Evolutionary conservation across 768 basidiomycete species (phyloP).

Genomic region (Tricholomella constricta): DNA sequence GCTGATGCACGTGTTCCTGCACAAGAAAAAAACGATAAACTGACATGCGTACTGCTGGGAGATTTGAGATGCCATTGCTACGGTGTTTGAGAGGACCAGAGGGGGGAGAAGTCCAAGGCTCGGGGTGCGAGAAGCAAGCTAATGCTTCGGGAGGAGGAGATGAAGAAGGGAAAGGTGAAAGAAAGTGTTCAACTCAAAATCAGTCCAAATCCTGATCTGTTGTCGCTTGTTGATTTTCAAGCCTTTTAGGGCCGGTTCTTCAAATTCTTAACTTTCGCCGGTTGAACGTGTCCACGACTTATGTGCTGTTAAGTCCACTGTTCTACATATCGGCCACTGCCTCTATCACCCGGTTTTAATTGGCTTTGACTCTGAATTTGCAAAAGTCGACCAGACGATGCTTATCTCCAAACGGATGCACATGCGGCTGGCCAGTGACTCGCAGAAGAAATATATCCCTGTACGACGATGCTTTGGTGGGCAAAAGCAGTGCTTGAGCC

Average conservation of each 20-base stretch:
- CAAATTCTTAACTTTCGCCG: background rate
- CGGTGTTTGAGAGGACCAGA: conserved; percentile 28
- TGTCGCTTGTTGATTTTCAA: conserved; percentile 16
- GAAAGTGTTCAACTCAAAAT: background rate
- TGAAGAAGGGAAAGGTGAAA: conserved; percentile 14
- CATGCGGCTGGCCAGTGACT: no score
- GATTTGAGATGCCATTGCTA: conserved; percentile 68
- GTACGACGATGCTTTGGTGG: no score
- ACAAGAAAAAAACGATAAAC: conserved; percentile 32
- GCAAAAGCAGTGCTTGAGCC: no score
- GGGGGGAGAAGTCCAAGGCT: conserved; percentile 29
- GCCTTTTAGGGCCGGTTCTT: conserved; percentile 12
- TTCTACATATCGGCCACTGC: no score
- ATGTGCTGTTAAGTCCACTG: no score
- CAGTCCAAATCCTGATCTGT: conserved; percentile 9
- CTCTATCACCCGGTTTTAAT: no score
- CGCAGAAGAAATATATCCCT: no score
- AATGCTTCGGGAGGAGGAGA: conserved; percentile 65
- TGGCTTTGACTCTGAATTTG: no score
- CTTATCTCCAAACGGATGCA: no score
- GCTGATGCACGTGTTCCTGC: conserved; percentile 12
- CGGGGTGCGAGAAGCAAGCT: conserved; percentile 65
- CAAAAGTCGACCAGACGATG: no score
- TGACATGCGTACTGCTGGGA: conserved; percentile 86
- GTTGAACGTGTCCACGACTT: background rate